phyloP scores from a whole-genome alignment of 768 basidiomycete species.

The Calocybe gangraenosa region DNA sequence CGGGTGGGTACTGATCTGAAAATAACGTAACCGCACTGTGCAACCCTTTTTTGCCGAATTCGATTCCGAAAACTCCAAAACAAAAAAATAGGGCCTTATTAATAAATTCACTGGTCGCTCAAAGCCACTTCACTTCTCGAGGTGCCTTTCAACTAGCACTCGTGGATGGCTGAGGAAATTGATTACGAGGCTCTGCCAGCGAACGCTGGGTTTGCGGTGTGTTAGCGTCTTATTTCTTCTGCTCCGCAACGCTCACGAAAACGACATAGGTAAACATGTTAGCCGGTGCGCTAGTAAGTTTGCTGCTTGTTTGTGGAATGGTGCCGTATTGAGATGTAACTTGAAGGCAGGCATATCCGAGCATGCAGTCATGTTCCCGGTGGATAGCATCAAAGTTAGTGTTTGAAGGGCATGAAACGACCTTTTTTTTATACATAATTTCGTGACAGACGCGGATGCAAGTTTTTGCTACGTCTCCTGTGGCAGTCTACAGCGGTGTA shows the following conservation, averaged over 20 bases:
- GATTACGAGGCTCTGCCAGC: conserved; percentile 55
- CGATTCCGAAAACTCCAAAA: too few species aligned
- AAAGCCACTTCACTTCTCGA: background rate
- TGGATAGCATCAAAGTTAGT: conserved; percentile 96
- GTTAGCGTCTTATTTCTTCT: conserved; percentile 20
- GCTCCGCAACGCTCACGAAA: conserved; percentile 9
- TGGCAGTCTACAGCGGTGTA: conserved; percentile 84
- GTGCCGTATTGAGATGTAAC: conserved; percentile 1
- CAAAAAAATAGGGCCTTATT: too few species aligned
- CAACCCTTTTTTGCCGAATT: too few species aligned
- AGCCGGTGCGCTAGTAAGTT: conserved; percentile 88
- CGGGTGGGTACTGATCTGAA: too few species aligned
- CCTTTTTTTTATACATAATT: background rate
- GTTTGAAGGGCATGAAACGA: background rate
- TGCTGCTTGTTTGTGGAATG: conserved; percentile 5
- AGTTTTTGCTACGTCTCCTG: conserved; percentile 84
- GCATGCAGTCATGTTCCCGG: conserved; percentile 97
- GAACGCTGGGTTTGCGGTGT: conserved; percentile 75
- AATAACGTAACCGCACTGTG: too few species aligned
- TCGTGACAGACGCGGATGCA: conserved; percentile 92
- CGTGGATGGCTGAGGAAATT: conserved; percentile 37
- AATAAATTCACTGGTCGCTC: too few species aligned
- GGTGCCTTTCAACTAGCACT: conserved; percentile 5
- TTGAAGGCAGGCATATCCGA: conserved; percentile 95
- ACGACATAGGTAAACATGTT: conserved; percentile 83